Conservation (phyloP, 768 basidiomycete species). For the Gymnopilus junonius region DNA sequence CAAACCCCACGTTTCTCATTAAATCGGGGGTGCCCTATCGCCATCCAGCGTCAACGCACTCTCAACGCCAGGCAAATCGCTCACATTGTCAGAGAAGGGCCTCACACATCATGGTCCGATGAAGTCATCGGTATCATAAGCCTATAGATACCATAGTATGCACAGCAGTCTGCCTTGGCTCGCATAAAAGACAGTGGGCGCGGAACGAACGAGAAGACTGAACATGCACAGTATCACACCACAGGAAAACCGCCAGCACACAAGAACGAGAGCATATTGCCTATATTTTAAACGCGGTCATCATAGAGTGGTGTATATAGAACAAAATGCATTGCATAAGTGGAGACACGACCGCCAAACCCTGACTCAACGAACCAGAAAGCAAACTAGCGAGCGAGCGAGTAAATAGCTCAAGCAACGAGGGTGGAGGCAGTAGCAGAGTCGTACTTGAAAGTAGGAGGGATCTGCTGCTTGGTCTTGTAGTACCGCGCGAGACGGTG, state of each 20-base stretch:
- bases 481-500: conserved; percentile 98
- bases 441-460: conserved; percentile 99
- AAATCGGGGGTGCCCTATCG: no score
- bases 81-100: no score
- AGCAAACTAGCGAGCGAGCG: no score
- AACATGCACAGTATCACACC: neutral
- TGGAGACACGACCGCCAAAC: neutral
- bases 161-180: no score
- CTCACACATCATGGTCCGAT: no score
- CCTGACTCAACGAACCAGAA: neutral
- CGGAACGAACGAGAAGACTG: no score
- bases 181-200: no score
- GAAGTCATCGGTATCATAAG: no score
- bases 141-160: no score
- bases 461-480: conserved; percentile 97
- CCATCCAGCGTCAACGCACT: no score
- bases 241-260: neutral
- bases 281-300: neutral
- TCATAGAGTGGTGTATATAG: neutral
- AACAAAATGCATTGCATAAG: neutral
- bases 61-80: no score
- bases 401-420: conserved; percentile 78
- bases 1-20: no score
- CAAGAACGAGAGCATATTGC: neutral
- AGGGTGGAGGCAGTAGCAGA: conserved; percentile 92